A percentile compares a stretch with the other conserved stretches of the same genome.
Conservation (phyloP, 495 filamentous ascomycete genomes). For the Hyaloscypha variabilis region DNA sequence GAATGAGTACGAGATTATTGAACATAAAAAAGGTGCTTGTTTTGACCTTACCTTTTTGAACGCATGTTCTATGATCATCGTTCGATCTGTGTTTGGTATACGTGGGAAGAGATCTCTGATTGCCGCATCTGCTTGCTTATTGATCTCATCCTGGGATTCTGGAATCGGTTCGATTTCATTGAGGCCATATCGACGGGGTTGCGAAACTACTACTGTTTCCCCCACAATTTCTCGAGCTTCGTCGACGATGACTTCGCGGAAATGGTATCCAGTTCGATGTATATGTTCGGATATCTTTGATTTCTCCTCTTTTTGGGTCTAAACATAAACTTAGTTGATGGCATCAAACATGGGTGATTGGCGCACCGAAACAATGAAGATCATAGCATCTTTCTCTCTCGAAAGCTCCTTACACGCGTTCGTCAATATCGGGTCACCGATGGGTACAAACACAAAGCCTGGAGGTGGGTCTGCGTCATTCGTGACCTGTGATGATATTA, state of each 20-base stretch:
- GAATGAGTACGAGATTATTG: not conserved
- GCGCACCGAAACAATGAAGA: conserved; percentile 80
- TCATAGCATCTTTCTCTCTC: conserved; percentile 63
- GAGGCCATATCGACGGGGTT: not conserved
- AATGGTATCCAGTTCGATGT: conserved; percentile 82
- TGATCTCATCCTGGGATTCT: conserved; percentile 63
- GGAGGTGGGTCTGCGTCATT: conserved; percentile 56
- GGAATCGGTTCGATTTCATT: conserved; percentile 53
- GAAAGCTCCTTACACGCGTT: conserved; percentile 79
- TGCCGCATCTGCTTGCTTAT: conserved; percentile 70
- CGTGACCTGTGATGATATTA: conserved; percentile 41
- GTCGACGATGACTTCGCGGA: conserved; percentile 52
- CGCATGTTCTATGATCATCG: conserved; percentile 75
- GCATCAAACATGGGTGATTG: not conserved
- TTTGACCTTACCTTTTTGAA: conserved; percentile 72
- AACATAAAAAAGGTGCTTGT: not conserved
- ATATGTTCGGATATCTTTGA: conserved; percentile 62
- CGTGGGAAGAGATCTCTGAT: conserved; percentile 84
- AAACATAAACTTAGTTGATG: not conserved
- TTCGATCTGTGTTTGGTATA: conserved; percentile 78
- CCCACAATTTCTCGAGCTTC: conserved; percentile 38
- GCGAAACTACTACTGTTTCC: conserved; percentile 22
- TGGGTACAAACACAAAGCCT: conserved; percentile 85
- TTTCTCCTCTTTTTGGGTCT: conserved; percentile 28
- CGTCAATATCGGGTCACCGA: conserved; percentile 76